These are phyloP conservation scores for Penicillium turbatum DNA, from an alignment of 495 filamentous ascomycete species.

Conservation along the genomic window DNA sequence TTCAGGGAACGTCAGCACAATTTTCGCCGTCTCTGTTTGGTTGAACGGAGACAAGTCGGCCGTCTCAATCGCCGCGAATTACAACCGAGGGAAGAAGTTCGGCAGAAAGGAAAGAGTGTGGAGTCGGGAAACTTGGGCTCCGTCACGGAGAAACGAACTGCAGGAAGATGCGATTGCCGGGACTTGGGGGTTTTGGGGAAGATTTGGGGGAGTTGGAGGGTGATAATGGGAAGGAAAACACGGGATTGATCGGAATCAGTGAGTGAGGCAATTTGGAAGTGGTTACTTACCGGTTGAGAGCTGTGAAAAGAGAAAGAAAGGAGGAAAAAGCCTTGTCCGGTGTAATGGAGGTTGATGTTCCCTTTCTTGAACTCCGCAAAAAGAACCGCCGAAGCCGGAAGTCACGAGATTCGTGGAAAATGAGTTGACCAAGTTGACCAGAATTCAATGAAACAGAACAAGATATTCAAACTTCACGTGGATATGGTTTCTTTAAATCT, in stretches of 20 bases:
- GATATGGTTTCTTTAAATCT: conserved; percentile 1
- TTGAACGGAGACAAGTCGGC: conserved; percentile 5
- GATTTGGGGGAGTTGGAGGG: too few species aligned
- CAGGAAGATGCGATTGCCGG: conserved; percentile 3
- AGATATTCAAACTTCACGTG: neutral
- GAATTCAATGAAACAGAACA: neutral
- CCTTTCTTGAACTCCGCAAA: conserved; percentile 20
- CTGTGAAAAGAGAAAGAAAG: conserved; percentile 6
- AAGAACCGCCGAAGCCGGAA: conserved; percentile 40
- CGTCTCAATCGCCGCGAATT: conserved; percentile 7
- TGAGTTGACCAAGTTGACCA: too few species aligned
- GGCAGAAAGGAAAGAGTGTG: conserved; percentile 29
- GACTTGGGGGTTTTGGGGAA: conserved; percentile 7
- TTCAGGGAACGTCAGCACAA: conserved; percentile 21
- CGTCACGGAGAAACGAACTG: conserved; percentile 4
- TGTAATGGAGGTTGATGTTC: conserved; percentile 2
- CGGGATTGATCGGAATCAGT: conserved; percentile 20
- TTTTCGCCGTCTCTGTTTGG: conserved; percentile 22
- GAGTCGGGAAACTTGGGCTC: conserved; percentile 10
- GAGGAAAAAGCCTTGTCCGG: conserved; percentile 38
- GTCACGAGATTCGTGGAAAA: conserved; percentile 20
- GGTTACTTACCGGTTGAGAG: conserved; percentile 19
- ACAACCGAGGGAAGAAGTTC: conserved; percentile 33
- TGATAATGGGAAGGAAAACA: conserved; percentile 19
- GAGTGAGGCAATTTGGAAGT: conserved; percentile 9